Evolutionary conservation across 331 rosid species (phyloP), one percentile per base, ranked within the genome.

Genomic region (Arachis monticola): DNA sequence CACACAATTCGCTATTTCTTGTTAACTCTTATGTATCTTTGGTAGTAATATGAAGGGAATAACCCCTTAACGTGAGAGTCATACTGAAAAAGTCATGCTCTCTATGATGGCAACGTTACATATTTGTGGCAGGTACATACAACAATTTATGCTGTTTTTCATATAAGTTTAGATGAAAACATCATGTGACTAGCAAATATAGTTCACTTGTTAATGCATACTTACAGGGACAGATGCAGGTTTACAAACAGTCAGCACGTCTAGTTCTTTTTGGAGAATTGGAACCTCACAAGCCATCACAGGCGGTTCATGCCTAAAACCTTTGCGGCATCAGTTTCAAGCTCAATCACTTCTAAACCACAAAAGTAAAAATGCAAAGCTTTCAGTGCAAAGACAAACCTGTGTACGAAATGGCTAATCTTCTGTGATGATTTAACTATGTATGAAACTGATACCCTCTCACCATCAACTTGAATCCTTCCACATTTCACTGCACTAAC

Each of bases 251-350:
- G 91, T 89, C 72, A 95, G 66, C 79, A 95, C 97, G 69, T 95
- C 93, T 0, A 73, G 67, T 63, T 95, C 97, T 17, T 86, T 80
- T 2, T 74, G 79, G 64, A 92, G 96, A 83, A 92, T 68, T 51
- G 77, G 64, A 67, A 95, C 86, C 17, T 82, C 86, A 17, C 69
- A 80, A 85, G 90, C 93, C 99, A 87, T 79, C 75, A 90, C 99
- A 7, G 97, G 98, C 5, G 99, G 99, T 84, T 95, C 99, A 74
- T 95, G 99, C 97, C 98, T 95, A 70, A 80, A 91, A 87, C 58
- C 80, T 30, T 62, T 57, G 41, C 5, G 2, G 22, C 27, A 82
- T 90, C 84, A 87, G 77, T 76, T 75, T 35, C 72, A 52, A 80
- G 59, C 56, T 77, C 60, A 6, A 81, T 42, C 79, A 85, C 81